Evolutionary conservation across 176 grass and related monocot genomes (phyloP).

Genomic region (Panicum miliaceum): DNA sequence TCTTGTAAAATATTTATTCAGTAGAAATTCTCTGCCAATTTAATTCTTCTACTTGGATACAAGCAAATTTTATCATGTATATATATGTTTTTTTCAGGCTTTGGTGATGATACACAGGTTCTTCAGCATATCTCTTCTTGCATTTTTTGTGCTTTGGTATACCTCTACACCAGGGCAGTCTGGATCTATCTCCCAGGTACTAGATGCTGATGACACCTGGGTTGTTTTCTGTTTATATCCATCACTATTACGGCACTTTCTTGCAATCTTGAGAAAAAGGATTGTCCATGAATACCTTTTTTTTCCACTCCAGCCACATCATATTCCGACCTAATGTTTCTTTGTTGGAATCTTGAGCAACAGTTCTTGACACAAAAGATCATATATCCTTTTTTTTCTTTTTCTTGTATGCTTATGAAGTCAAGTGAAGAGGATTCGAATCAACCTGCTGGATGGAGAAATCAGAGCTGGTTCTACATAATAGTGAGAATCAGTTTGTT

Average conservation of each 20-base stretch:
- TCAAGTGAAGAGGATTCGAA: slow-evolving; percentile 51
- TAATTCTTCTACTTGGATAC: too few relatives aligned
- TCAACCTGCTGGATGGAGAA: slow-evolving; percentile 56
- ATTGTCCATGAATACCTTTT: too few relatives aligned
- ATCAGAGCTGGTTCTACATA: slow-evolving; percentile 86
- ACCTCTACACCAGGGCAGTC: slow-evolving; percentile 54
- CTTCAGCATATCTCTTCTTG: slow-evolving; percentile 86
- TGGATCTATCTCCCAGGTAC: slow-evolving; percentile 53
- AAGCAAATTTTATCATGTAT: too few relatives aligned
- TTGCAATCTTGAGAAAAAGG: not conserved
- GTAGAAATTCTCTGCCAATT: too few relatives aligned
- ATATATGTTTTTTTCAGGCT: too few relatives aligned
- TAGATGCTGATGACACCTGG: not conserved
- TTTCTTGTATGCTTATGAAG: slow-evolving; percentile 25
- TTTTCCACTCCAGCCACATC: too few relatives aligned
- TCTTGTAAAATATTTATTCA: too few relatives aligned
- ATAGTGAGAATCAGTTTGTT: slow-evolving; percentile 78
- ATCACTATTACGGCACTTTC: not conserved
- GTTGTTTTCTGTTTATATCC: not conserved
- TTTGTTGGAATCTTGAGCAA: too few relatives aligned
- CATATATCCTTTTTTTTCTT: too few relatives aligned
- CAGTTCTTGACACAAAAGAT: not conserved
- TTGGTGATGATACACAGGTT: slow-evolving; percentile 89
- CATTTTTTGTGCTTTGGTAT: slow-evolving; percentile 89
- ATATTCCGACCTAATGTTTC: too few relatives aligned